Evolutionary conservation across 495 filamentous ascomycete genomes (phyloP).

Genomic region (Immersiella caudata): DNA sequence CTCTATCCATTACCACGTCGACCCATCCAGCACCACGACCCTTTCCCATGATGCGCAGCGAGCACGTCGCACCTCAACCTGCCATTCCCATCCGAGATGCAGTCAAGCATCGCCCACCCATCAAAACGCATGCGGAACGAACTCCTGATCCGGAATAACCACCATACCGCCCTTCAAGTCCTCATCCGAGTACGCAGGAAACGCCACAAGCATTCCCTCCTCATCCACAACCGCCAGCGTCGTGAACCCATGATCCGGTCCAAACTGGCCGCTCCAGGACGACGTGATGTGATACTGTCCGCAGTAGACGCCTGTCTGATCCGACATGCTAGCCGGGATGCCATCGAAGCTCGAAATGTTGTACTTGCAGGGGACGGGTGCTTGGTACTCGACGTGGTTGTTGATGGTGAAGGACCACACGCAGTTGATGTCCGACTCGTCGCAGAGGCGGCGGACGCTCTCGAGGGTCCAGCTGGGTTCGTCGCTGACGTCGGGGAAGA

Average conservation of each 20-base stretch:
- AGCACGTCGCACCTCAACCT: too few relatives aligned
- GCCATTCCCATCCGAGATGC: too few relatives aligned
- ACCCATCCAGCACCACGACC: too few relatives aligned
- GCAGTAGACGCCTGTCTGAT: constrained; percentile 38
- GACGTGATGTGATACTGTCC: constrained; percentile 51
- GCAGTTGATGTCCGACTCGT: constrained; percentile 44
- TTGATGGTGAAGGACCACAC: constrained; percentile 52
- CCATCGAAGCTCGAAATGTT: constrained; percentile 41
- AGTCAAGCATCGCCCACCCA: background rate
- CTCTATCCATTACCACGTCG: too few relatives aligned
- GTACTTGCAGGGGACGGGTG: constrained; percentile 23
- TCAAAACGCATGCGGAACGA: constrained; percentile 5
- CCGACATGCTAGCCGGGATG: constrained; percentile 34
- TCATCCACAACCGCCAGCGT: constrained; percentile 53
- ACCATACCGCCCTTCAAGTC: constrained; percentile 45
- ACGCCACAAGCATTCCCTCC: constrained; percentile 41
- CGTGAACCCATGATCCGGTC: constrained; percentile 50
- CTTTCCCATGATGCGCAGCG: too few relatives aligned
- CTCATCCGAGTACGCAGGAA: constrained; percentile 49
- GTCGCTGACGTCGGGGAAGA: constrained; percentile 19
- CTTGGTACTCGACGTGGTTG: constrained; percentile 35
- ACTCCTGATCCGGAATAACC: constrained; percentile 54
- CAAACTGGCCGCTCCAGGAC: constrained; percentile 57
- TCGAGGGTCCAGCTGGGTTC: constrained; percentile 49
- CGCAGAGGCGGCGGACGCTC: constrained; percentile 47